phyloP scores from a whole-genome alignment of 306 rosid species.

The Phaseolus lunatus region DNA sequence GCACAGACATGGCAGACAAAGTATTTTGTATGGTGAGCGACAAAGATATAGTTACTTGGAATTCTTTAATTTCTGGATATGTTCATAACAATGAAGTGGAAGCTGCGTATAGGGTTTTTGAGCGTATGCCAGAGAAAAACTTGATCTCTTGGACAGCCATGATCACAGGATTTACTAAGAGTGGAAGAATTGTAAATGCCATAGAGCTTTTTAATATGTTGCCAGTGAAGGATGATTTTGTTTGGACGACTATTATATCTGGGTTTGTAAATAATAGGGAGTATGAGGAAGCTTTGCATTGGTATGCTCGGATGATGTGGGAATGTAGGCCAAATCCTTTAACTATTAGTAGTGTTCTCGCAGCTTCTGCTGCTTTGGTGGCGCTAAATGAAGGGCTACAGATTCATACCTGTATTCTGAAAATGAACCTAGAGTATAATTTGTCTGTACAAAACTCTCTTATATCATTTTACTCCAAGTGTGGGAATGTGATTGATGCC shows the following conservation, averaged over 20 bases:
- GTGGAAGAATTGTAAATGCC: conserved; percentile 65
- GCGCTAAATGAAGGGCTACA: conserved; percentile 74
- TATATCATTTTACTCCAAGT: conserved; percentile 79
- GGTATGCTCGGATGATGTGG: conserved; percentile 68
- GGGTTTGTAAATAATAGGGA: conserved; percentile 73
- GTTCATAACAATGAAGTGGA: conserved; percentile 60
- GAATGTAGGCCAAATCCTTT: conserved; percentile 61
- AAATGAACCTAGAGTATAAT: conserved; percentile 67
- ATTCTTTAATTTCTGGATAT: conserved; percentile 77
- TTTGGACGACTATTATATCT: conserved; percentile 87
- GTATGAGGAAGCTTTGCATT: conserved; percentile 67
- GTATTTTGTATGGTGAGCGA: conserved; percentile 55
- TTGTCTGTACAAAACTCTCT: conserved; percentile 78
- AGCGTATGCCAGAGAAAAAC: conserved; percentile 71
- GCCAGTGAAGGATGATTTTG: conserved; percentile 73
- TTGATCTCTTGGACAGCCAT: conserved; percentile 77
- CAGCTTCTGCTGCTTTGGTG: conserved; percentile 76
- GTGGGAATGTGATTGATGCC: conserved; percentile 75
- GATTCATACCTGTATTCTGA: conserved; percentile 64
- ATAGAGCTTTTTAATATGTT: conserved; percentile 62
- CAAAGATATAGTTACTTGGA: conserved; percentile 76
- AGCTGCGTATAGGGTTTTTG: conserved; percentile 62
- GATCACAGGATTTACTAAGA: conserved; percentile 65
- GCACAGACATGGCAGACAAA: conserved; percentile 55
- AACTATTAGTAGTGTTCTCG: conserved; percentile 71